Evolutionary conservation across 2,329 filamentous ascomycete genomes (phyloP).

Genomic region (Zasmidium citrigriseum): DNA sequence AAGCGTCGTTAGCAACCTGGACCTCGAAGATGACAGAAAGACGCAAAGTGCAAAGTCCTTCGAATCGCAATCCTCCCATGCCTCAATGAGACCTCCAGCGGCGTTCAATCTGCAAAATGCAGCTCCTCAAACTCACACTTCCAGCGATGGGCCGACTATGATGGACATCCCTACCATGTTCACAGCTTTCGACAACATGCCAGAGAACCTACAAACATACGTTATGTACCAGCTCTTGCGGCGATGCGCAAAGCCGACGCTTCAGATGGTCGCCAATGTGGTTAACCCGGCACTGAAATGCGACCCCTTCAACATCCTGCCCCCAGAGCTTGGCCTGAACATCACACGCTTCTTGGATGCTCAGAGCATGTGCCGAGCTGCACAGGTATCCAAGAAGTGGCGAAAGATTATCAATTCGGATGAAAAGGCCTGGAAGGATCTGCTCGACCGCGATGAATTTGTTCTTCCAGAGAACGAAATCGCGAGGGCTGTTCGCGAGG

Average conservation of each 20-base stretch:
- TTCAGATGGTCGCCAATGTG: constrained; percentile 84
- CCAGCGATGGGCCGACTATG: constrained; percentile 41
- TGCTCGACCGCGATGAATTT: constrained; percentile 84
- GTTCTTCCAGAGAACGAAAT: constrained; percentile 77
- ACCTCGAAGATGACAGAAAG: constrained; percentile 34
- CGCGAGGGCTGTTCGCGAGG: constrained; percentile 80
- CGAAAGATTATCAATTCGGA: constrained; percentile 86
- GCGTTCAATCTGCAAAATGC: constrained; percentile 20
- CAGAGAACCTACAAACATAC: constrained; percentile 87
- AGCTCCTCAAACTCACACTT: constrained; percentile 9
- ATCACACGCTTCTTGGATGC: constrained; percentile 84
- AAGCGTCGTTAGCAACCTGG: constrained; percentile 35
- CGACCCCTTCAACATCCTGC: constrained; percentile 83
- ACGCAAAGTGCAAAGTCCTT: constrained; percentile 26
- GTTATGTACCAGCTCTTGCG: constrained; percentile 95
- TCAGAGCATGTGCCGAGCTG: constrained; percentile 82
- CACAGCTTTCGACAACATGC: constrained; percentile 87
- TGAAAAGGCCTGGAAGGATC: constrained; percentile 92
- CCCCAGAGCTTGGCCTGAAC: constrained; percentile 82
- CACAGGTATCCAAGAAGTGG: constrained; percentile 94
- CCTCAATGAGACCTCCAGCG: constrained; percentile 2
- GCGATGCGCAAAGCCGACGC: constrained; percentile 80
- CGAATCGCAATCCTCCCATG: constrained; percentile 23
- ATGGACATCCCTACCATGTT: constrained; percentile 85
- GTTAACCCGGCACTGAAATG: constrained; percentile 95